Conservation (phyloP, 2,329 filamentous ascomycete genomes). For the Aureobasidium vineae region DNA sequence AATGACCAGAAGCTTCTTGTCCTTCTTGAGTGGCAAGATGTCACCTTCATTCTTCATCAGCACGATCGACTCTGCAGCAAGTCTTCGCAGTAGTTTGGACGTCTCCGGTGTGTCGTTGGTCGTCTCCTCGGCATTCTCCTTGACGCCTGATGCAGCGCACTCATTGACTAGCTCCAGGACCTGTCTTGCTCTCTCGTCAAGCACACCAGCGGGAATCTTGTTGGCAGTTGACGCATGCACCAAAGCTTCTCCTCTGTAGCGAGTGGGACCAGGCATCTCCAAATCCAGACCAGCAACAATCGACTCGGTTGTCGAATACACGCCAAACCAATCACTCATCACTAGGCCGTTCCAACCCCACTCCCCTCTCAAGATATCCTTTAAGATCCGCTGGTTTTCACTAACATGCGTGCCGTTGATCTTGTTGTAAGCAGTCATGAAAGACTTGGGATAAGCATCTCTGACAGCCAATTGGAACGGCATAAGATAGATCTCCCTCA, state of each 20-base stretch:
- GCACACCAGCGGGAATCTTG: slow-evolving; percentile 57
- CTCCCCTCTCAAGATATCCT: slow-evolving; percentile 65
- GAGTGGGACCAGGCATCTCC: slow-evolving; percentile 62
- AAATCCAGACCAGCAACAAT: slow-evolving; percentile 76
- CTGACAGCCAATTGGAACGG: slow-evolving; percentile 71
- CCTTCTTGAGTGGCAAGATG: slow-evolving; percentile 63
- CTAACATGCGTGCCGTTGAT: slow-evolving; percentile 71
- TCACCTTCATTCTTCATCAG: slow-evolving; percentile 65
- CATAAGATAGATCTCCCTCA: slow-evolving; percentile 70
- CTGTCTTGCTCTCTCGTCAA: slow-evolving; percentile 60
- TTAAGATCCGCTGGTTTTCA: slow-evolving; percentile 63
- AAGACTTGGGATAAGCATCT: slow-evolving; percentile 65
- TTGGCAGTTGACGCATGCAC: slow-evolving; percentile 42
- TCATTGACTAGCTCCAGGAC: slow-evolving; percentile 58
- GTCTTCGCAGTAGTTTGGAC: slow-evolving; percentile 34
- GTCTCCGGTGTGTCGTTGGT: slow-evolving; percentile 38
- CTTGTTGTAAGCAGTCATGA: slow-evolving; percentile 74
- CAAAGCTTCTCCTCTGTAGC: slow-evolving; percentile 39
- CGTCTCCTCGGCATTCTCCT: slow-evolving; percentile 35
- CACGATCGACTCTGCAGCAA: slow-evolving; percentile 35
- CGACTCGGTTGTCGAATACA: slow-evolving; percentile 65
- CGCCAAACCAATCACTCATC: slow-evolving; percentile 70
- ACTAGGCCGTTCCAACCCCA: slow-evolving; percentile 61
- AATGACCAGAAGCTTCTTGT: slow-evolving; percentile 68
- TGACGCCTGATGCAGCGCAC: slow-evolving; percentile 31